These are phyloP conservation scores for Saxophila tyrrhenica DNA, from an alignment of 495 filamentous ascomycete species.

Conservation along the genomic window DNA sequence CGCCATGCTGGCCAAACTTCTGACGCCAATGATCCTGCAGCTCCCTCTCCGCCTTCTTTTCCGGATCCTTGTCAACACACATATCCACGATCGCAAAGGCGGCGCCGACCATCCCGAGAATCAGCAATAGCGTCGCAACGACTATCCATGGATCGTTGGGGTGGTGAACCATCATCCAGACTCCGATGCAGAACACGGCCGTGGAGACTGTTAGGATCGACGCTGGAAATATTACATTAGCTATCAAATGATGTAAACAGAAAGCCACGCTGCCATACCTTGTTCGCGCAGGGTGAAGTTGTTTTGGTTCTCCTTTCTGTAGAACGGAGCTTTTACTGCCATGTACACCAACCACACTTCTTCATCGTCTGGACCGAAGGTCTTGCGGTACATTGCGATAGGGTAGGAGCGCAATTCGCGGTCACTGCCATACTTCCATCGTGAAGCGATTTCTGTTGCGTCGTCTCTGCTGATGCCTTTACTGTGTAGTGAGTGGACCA, in stretches of 20 bases:
- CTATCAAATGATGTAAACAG: too few relatives aligned
- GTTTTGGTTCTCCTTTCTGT: too few relatives aligned
- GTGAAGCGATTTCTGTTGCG: not conserved
- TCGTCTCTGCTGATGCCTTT: not conserved
- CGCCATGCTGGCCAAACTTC: not conserved
- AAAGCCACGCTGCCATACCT: too few relatives aligned
- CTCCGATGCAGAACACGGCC: too few relatives aligned
- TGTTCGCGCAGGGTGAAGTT: too few relatives aligned
- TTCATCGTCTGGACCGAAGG: not conserved
- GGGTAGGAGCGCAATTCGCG: not conserved
- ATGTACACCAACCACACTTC: constrained; percentile 2
- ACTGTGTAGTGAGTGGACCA: not conserved
- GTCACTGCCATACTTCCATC: not conserved
- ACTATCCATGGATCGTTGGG: too few relatives aligned
- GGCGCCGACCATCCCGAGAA: not conserved
- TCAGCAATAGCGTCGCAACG: not conserved
- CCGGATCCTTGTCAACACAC: too few relatives aligned
- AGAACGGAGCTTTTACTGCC: not conserved
- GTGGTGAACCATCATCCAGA: too few relatives aligned
- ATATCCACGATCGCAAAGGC: not conserved
- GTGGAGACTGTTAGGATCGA: too few relatives aligned
- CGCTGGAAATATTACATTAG: too few relatives aligned
- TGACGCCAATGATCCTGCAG: not conserved
- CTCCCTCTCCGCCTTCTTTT: not conserved
- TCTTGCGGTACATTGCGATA: not conserved